These are phyloP conservation scores for Falciphora oryzae DNA, from an alignment of 2,329 filamentous ascomycete genomes.

Conservation along the genomic window DNA sequence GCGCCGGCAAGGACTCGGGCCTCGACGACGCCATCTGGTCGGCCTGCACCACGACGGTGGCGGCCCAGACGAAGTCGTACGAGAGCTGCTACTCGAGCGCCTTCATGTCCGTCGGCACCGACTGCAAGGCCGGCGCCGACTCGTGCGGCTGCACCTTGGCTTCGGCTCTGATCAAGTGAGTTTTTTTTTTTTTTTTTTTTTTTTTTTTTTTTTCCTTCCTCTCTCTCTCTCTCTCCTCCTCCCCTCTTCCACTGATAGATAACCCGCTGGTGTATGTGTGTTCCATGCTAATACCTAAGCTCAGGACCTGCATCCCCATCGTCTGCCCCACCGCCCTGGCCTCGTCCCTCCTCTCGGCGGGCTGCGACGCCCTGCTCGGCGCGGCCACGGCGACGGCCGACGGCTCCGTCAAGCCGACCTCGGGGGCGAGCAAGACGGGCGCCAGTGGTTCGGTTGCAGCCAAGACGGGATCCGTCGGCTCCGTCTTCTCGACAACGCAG, in stretches of 20 bases:
- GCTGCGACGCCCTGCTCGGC: background rate
- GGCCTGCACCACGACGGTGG: background rate
- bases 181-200: no score
- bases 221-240: no score
- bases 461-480: background rate
- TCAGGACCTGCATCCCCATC: background rate
- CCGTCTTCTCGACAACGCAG: background rate
- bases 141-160: background rate
- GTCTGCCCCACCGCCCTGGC: background rate
- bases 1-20: background rate
- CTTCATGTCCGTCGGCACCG: background rate
- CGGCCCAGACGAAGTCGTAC: background rate
- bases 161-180: background rate
- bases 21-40: background rate
- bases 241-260: no score
- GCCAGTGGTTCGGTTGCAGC: background rate
- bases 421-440: background rate
- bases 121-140: background rate
- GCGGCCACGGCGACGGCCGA: background rate
- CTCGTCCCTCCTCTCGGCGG: background rate
- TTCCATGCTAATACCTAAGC: background rate
- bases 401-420: background rate
- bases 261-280: no score
- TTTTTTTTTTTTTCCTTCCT: no score
- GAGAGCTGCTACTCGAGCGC: background rate